Base-by-base conservation (phyloP, 2,329 filamentous ascomycete species). In the Herpotrichia juniperi region DNA sequence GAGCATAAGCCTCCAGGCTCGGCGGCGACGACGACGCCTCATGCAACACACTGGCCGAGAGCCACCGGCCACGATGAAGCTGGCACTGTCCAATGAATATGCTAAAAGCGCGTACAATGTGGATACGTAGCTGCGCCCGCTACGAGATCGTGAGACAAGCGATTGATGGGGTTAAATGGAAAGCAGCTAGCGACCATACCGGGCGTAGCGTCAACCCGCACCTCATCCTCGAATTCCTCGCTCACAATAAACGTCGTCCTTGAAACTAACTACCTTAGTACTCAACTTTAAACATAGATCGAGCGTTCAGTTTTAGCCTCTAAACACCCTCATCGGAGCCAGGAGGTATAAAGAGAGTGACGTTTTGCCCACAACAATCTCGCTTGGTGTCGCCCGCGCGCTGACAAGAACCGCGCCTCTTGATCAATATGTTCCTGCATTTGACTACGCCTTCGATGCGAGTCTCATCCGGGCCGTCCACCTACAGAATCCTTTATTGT, bases 21-120 rank as follows among this genome's bases (percentile, higher is more conserved):
- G 42, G 21, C 11, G 17, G 21, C 16, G 42, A 17, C 42, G 42
- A 24, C 16, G n/a, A n/a, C 28, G 19, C 42, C 30, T 31, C 42
- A 30, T 45, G 42, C 42, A 34, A 31, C 21, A 30, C 37, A 21
- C 32, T 25, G 4, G 16, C 28, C 9, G 5, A 25, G 30, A 22
- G 21, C 45, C 43, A 34, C 7, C 26, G n/a, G 25, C 28, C 14
- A n/a, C 24, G 26, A 22, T n/a, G 31, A 35, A 28, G 19, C 17
- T 17, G n/a, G 12, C n/a, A 31, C 19, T 39, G 48, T 11, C 56
- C 45, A 56, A 51, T 49, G 39, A 42, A 53, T 47, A 50, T 48
- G 53, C 51, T 14, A 22, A 22, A 42, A 22, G 53, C 47, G 53
- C 52, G 32, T 46, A 43, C 3, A 21, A 26, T 40, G 34, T 37